Base-by-base conservation (phyloP, 129 eudicot genomes). In the Tanacetum coccineum region DNA sequence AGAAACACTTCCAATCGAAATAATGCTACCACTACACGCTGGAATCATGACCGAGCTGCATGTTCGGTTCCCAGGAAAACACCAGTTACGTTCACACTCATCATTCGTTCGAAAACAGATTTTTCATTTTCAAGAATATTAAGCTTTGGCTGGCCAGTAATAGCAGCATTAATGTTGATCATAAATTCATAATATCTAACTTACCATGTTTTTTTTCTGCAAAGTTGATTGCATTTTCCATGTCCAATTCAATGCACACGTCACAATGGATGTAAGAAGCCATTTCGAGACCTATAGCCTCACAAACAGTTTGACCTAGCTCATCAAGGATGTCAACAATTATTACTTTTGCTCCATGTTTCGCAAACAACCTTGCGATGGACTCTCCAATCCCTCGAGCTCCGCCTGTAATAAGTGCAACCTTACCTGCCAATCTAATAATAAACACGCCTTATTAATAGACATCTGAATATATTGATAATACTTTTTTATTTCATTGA, bases 31-130 rank as follows among this genome's bases (percentile, higher is more conserved):
- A 2, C 52, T 40, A 0, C 42, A 21, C 8, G 71, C 67, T 3
- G 81, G 76, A 9, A 69, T 62, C 81, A 76, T 76, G 44, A 20
- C 81, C 76, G 62, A 14, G 81, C 81, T 0, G 76, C 81, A 8
- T 76, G 81, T 45, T 76, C 70, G 62, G 76, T 67, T 13, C 81
- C 65, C 15, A 61, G 48, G 62, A 76, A 76, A 13, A 61, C 66
- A 12, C 81, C 81, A 4, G 54, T 51, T 12, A 70, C 71, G 30
- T 76, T 76, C 3, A 76, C 75, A 4, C 26, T 32, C 8, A 76
- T 1, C 12, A 68, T 75, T 1, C 70, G 46, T 60, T 68, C 66
- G 3, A 68, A 59, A 17, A 59, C 54, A 4, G 8, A 11, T 9
- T 21, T 42, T 4, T 59, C 22, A 1, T 45, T 68, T 2, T 68